phyloP scores from a whole-genome alignment of 2,329 filamentous ascomycete genomes.

The Aspergillus tubingensis region DNA sequence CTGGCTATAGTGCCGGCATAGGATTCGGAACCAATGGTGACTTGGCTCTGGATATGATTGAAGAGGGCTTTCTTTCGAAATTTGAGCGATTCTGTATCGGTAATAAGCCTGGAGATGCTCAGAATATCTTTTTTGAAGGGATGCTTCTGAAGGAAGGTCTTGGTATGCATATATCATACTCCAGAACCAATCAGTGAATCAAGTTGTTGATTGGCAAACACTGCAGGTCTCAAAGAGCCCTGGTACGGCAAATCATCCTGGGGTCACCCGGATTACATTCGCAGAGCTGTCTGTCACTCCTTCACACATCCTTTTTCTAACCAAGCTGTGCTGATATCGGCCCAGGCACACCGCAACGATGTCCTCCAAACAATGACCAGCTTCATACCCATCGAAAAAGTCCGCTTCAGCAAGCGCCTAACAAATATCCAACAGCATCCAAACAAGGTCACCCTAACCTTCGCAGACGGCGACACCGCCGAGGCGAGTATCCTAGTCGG shows the following conservation, averaged over 20 bases:
- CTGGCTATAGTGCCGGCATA: too few relatives aligned
- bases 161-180: neutral
- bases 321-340: too few relatives aligned
- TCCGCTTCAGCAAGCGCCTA: conserved; percentile 16
- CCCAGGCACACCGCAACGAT: conserved; percentile 14
- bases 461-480: conserved; percentile 34
- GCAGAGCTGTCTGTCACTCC: conserved; percentile 7
- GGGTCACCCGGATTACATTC: conserved; percentile 17
- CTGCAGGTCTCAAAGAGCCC: conserved; percentile 8
- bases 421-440: conserved; percentile 8
- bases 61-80: too few relatives aligned
- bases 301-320: too few relatives aligned
- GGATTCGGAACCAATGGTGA: too few relatives aligned
- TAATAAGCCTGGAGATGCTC: too few relatives aligned
- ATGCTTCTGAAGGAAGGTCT: neutral
- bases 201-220: neutral
- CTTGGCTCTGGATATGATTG: too few relatives aligned
- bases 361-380: conserved; percentile 15
- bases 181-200: too few relatives aligned
- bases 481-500: conserved; percentile 38
- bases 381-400: conserved; percentile 17
- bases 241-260: conserved; percentile 18
- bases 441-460: conserved; percentile 12
- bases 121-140: too few relatives aligned
- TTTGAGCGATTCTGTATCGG: too few relatives aligned